phyloP scores from a whole-genome alignment of 805 yeast genomes.

The Metschnikowia noctiluminum region DNA sequence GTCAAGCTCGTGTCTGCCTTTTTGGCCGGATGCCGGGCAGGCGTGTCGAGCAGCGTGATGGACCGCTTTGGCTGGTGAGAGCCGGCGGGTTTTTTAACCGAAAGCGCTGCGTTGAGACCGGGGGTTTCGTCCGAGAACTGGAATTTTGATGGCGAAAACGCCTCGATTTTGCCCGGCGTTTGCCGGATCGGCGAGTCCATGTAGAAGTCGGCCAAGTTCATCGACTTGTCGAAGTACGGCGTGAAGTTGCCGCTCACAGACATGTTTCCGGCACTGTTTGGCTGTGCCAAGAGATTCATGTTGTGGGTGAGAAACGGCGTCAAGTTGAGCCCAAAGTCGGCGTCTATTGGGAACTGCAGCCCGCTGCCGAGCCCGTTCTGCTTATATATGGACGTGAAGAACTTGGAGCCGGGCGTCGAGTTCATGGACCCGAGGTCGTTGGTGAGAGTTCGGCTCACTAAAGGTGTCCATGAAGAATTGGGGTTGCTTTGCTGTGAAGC shows the following conservation, averaged over 20 bases:
- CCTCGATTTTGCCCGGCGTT: too few species aligned
- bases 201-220: too few species aligned
- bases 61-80: too few species aligned
- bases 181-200: too few species aligned
- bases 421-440: slow-evolving; percentile 33
- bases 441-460: slow-evolving; percentile 35
- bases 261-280: slow-evolving; percentile 17
- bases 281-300: slow-evolving; percentile 22
- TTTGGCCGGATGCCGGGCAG: too few species aligned
- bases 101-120: too few species aligned
- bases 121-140: too few species aligned
- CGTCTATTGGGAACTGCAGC: slow-evolving; percentile 1
- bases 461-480: slow-evolving; percentile 40
- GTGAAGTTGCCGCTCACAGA: slow-evolving; percentile 29
- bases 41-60: too few species aligned
- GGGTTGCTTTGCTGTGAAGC: background rate
- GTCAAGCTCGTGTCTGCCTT: too few species aligned
- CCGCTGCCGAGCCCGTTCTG: slow-evolving; percentile 8
- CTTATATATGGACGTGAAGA: slow-evolving; percentile 16
- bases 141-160: too few species aligned
- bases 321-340: slow-evolving; percentile 32
- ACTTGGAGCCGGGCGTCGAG: slow-evolving; percentile 36
- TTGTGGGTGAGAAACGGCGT: slow-evolving; percentile 42
- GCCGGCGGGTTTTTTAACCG: too few species aligned
- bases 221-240: slow-evolving; percentile 42